These are phyloP conservation scores for Colletotrichum cereale DNA, from an alignment of 2,329 filamentous ascomycete genomes.

Conservation along the genomic window DNA sequence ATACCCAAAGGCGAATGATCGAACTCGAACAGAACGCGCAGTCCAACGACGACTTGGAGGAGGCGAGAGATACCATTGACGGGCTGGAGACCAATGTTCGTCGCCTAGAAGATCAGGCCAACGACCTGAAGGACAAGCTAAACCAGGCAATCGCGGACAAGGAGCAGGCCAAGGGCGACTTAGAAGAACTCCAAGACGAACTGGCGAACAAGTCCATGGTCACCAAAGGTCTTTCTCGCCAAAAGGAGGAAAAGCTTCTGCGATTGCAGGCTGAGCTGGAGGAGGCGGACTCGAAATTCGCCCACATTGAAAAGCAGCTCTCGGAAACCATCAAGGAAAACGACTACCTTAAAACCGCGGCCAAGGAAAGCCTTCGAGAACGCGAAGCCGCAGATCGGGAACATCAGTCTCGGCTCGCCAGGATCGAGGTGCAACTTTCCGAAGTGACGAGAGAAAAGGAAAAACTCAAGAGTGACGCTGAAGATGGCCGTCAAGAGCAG, in stretches of 20 bases:
- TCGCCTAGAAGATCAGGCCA: conserved; percentile 64
- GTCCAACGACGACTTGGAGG: conserved; percentile 64
- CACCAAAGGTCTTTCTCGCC: conserved; percentile 79
- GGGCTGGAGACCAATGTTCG: conserved; percentile 69
- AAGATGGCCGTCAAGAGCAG: conserved; percentile 59
- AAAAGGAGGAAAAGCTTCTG: conserved; percentile 78
- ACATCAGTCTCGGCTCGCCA: conserved; percentile 55
- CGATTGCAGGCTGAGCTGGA: conserved; percentile 77
- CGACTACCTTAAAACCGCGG: conserved; percentile 57
- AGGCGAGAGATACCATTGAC: conserved; percentile 69
- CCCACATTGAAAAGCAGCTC: conserved; percentile 65
- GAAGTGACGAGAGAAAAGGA: conserved; percentile 61
- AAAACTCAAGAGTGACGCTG: conserved; percentile 58
- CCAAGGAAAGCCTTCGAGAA: conserved; percentile 59
- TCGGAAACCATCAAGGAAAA: conserved; percentile 61
- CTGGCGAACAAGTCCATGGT: conserved; percentile 83
- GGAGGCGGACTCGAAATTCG: conserved; percentile 61
- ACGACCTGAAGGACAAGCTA: conserved; percentile 67
- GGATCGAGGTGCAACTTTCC: conserved; percentile 63
- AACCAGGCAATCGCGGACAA: conserved; percentile 67
- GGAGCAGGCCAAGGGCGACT: conserved; percentile 68
- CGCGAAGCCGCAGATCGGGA: conserved; percentile 55
- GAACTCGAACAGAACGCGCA: conserved; percentile 70
- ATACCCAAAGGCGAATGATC: conserved; percentile 61
- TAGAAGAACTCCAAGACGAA: conserved; percentile 79